Percentiles rank a stretch among this genome's conserved stretches.
Evolutionary conservation across 805 yeast species (phyloP).

Genomic region (Kazachstania africana): DNA sequence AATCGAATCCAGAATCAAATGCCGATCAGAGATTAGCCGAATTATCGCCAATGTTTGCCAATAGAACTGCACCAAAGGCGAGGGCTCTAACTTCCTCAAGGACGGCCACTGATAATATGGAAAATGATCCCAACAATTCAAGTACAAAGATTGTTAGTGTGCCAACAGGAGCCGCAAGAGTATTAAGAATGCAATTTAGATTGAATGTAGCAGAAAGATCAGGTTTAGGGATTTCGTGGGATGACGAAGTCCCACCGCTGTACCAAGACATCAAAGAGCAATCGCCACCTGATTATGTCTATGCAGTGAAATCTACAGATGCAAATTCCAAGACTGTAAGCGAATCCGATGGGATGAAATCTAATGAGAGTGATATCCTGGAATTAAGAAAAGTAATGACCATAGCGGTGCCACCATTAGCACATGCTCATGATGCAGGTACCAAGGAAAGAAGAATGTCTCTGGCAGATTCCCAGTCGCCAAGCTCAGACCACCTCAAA

Average conservation of each 20-base stretch:
- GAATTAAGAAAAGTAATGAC: too few species aligned
- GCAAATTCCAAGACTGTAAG: conserved; percentile 2
- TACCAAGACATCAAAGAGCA: conserved; percentile 74
- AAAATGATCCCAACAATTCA: neutral
- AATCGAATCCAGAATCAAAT: conserved; percentile 3
- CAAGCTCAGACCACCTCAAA: conserved; percentile 18
- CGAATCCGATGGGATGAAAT: too few species aligned
- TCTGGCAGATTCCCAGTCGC: too few species aligned
- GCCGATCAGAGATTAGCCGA: conserved; percentile 33
- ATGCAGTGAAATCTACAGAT: conserved; percentile 4
- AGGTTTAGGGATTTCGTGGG: conserved; percentile 96
- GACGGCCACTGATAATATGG: conserved; percentile 6
- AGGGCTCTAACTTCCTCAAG: conserved; percentile 13
- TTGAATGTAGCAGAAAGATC: conserved; percentile 76
- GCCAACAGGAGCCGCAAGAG: conserved; percentile 93
- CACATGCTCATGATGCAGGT: too few species aligned
- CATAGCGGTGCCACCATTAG: too few species aligned
- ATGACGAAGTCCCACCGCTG: conserved; percentile 97
- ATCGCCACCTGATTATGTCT: conserved; percentile 75
- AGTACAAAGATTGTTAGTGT: conserved; percentile 37
- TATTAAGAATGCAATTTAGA: conserved; percentile 87
- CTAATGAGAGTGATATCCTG: too few species aligned
- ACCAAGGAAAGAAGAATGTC: too few species aligned
- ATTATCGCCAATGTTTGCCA: conserved; percentile 33
- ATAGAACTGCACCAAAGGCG: conserved; percentile 18